phyloP scores from a whole-genome alignment of 2,329 filamentous ascomycete species.

The Monosporascus sp. region DNA sequence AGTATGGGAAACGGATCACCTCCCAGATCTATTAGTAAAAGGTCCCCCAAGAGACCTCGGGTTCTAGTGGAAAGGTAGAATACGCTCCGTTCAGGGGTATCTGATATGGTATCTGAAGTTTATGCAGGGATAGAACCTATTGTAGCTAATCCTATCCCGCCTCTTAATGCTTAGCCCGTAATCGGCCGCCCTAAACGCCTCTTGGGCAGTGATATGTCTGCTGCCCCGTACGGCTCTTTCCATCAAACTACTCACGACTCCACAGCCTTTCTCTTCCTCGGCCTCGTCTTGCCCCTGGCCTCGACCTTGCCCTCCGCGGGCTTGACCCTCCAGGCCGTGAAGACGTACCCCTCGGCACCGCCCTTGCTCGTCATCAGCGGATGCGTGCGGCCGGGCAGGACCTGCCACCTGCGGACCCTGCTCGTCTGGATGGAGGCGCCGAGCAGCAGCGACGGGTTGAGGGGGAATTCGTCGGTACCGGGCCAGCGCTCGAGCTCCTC shows the following conservation, averaged over 20 bases:
- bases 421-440: slow-evolving; percentile 77
- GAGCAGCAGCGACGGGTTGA: slow-evolving; percentile 81
- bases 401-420: slow-evolving; percentile 78
- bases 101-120: too few species aligned
- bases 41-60: too few species aligned
- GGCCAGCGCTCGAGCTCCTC: slow-evolving; percentile 51
- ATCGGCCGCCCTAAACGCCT: too few species aligned
- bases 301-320: slow-evolving; percentile 76
- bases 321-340: slow-evolving; percentile 75
- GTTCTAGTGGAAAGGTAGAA: too few species aligned
- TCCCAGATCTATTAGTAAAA: too few species aligned
- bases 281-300: slow-evolving; percentile 74
- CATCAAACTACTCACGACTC: slow-evolving; percentile 5
- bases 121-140: too few species aligned
- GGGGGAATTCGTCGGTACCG: slow-evolving; percentile 70
- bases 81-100: too few species aligned
- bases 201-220: too few species aligned
- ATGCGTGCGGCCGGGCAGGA: slow-evolving; percentile 85
- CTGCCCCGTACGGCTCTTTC: neutral
- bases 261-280: slow-evolving; percentile 52
- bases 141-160: too few species aligned
- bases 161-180: too few species aligned
- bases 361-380: slow-evolving; percentile 87
- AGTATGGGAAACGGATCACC: too few species aligned
- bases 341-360: slow-evolving; percentile 84